These are phyloP conservation scores for Rhipidocladum racemiflorum DNA, from an alignment of 176 grass and related monocot genomes.

Conservation along the genomic window DNA sequence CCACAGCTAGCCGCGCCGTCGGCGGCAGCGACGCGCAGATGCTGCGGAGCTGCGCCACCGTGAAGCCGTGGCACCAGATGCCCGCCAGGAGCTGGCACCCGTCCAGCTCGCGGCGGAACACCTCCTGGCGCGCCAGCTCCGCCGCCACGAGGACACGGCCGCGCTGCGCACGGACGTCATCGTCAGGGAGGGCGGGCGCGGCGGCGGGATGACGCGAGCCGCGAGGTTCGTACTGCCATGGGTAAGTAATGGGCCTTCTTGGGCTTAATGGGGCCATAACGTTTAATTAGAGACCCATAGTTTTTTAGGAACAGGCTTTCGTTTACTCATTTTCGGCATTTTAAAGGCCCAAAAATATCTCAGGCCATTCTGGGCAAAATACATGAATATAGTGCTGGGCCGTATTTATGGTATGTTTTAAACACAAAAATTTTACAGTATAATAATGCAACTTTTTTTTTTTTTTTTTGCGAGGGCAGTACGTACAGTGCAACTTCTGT, in stretches of 20 bases:
- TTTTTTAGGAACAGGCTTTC: not conserved
- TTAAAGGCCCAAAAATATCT: not conserved
- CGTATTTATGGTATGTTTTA: too few relatives aligned
- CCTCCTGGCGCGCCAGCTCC: constrained; percentile 48
- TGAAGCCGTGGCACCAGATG: constrained; percentile 91
- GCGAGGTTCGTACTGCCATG: not conserved
- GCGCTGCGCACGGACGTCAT: too few relatives aligned
- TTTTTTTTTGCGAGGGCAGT: too few relatives aligned
- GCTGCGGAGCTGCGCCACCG: constrained; percentile 74
- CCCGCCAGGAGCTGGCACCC: constrained; percentile 76
- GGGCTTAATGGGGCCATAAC: not conserved
- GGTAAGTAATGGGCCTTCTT: not conserved
- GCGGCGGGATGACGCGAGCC: constrained; percentile 18
- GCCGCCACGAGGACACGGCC: constrained; percentile 54
- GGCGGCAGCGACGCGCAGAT: constrained; percentile 61
- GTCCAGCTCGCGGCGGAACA: constrained; percentile 62
- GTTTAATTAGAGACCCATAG: not conserved
- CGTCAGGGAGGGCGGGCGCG: too few relatives aligned
- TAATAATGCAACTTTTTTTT: too few relatives aligned
- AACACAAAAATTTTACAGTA: too few relatives aligned
- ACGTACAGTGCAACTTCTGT: too few relatives aligned
- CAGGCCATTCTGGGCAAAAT: too few relatives aligned
- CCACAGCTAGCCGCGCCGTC: constrained; percentile 59
- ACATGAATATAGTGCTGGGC: too few relatives aligned
- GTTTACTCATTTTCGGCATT: not conserved